phyloP scores from a whole-genome alignment of 2,329 filamentous ascomycete species.

The Cladophialophora carrionii region DNA sequence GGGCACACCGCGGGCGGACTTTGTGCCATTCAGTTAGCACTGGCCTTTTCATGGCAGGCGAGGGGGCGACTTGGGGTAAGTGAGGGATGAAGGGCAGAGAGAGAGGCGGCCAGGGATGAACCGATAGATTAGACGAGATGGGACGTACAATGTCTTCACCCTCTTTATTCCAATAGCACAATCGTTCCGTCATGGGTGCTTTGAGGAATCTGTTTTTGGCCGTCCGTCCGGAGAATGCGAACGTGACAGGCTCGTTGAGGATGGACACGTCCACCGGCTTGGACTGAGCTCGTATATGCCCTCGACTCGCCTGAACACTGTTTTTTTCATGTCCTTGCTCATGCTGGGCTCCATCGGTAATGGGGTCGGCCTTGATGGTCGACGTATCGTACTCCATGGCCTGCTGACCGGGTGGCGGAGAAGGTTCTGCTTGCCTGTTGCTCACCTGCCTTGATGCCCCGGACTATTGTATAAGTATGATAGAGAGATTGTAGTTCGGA shows the following conservation, averaged over 20 bases:
- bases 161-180: constrained; percentile 61
- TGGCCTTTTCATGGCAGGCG: background rate
- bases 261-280: constrained; percentile 43
- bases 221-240: constrained; percentile 57
- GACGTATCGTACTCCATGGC: constrained; percentile 35
- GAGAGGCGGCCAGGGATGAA: no score
- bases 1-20: constrained; percentile 59
- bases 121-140: background rate
- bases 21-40: constrained; percentile 41
- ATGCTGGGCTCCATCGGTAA: constrained; percentile 5
- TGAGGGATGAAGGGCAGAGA: background rate
- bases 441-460: background rate
- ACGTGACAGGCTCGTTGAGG: constrained; percentile 54
- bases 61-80: no score
- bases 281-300: constrained; percentile 21
- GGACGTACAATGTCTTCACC: constrained; percentile 30
- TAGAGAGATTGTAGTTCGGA: background rate
- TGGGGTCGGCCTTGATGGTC: constrained; percentile 13
- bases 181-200: constrained; percentile 67
- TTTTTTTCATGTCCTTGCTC: constrained; percentile 9
- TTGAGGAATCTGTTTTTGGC: constrained; percentile 69
- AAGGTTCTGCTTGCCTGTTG: background rate
- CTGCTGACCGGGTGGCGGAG: background rate
- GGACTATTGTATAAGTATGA: background rate
- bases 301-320: constrained; percentile 10